These are phyloP conservation scores for Yamadazyma atmosphaerica DNA, from an alignment of 1,139 yeast genomes.

Conservation along the genomic window DNA sequence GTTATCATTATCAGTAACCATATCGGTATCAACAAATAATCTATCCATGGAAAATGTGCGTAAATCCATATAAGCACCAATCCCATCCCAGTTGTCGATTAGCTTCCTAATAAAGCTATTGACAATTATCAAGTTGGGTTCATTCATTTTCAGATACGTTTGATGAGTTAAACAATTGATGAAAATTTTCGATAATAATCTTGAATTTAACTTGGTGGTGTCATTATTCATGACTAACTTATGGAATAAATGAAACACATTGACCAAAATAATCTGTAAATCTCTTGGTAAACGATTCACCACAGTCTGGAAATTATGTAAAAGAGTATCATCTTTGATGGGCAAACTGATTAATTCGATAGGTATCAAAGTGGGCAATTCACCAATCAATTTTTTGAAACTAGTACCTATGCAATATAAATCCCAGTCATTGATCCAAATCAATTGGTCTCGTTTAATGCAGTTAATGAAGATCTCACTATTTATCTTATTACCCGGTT, in stretches of 20 bases:
- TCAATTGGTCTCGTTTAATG: constrained; percentile 53
- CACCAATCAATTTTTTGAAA: constrained; percentile 49
- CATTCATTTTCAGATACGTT: constrained; percentile 42
- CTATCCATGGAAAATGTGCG: constrained; percentile 22
- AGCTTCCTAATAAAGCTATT: constrained; percentile 51
- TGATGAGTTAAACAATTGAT: constrained; percentile 56
- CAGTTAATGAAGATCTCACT: constrained; percentile 53
- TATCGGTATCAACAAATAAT: constrained; percentile 20
- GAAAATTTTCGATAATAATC: constrained; percentile 48
- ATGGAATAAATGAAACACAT: constrained; percentile 13
- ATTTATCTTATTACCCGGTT: constrained; percentile 56
- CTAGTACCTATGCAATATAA: constrained; percentile 57
- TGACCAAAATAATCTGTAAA: constrained; percentile 11
- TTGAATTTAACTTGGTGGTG: constrained; percentile 46
- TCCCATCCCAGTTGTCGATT: constrained; percentile 43
- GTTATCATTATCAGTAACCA: constrained; percentile 21
- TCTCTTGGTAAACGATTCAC: constrained; percentile 10
- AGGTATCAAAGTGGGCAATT: constrained; percentile 49
- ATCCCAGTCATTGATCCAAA: constrained; percentile 66
- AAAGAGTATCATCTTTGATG: constrained; percentile 44
- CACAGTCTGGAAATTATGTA: constrained; percentile 24
- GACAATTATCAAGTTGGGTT: constrained; percentile 49
- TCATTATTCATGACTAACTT: constrained; percentile 16
- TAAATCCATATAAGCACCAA: constrained; percentile 11
- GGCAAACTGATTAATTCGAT: constrained; percentile 46